Evolutionary conservation across 1,284 basidiomycete genomes (phyloP).

Genomic region (Cutaneotrichosporon sp.): DNA sequence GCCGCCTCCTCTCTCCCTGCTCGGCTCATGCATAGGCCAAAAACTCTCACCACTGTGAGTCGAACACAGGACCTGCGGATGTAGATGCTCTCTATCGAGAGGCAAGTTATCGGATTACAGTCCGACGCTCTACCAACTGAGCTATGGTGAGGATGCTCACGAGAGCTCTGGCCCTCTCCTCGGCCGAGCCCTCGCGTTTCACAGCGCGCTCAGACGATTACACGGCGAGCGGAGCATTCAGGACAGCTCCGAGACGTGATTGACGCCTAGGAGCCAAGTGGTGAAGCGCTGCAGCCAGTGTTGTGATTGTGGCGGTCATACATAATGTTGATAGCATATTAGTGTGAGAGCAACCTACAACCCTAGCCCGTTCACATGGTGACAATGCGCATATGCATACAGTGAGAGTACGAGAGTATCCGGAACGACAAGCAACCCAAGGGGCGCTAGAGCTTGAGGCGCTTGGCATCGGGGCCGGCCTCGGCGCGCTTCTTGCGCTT

Average conservation of each 20-base stretch:
- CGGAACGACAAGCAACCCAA: neutral
- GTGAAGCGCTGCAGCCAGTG: too few relatives aligned
- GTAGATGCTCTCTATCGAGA: neutral
- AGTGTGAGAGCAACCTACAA: too few relatives aligned
- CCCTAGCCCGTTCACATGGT: too few relatives aligned
- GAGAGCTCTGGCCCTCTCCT: too few relatives aligned
- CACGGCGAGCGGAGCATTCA: too few relatives aligned
- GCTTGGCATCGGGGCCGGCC: conserved; percentile 37
- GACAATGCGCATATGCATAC: conserved; percentile 4
- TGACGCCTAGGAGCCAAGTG: too few relatives aligned
- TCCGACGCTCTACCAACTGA: conserved; percentile 2
- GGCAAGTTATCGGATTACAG: neutral
- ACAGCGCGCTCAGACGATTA: too few relatives aligned
- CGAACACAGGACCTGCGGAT: conserved; percentile 8
- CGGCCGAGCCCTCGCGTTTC: too few relatives aligned
- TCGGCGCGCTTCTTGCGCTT: conserved; percentile 42
- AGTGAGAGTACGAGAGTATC: conserved; percentile 2
- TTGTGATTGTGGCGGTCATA: too few relatives aligned
- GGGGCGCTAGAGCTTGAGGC: conserved; percentile 40
- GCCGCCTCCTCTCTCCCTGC: too few relatives aligned
- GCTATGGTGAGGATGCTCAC: conserved; percentile 1
- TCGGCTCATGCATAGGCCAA: neutral
- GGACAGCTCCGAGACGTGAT: too few relatives aligned
- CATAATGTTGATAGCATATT: too few relatives aligned
- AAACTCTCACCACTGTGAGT: conserved; percentile 5